Base-by-base conservation (phyloP, 345 rosid genomes). In the Eucalyptus pauciflora region DNA sequence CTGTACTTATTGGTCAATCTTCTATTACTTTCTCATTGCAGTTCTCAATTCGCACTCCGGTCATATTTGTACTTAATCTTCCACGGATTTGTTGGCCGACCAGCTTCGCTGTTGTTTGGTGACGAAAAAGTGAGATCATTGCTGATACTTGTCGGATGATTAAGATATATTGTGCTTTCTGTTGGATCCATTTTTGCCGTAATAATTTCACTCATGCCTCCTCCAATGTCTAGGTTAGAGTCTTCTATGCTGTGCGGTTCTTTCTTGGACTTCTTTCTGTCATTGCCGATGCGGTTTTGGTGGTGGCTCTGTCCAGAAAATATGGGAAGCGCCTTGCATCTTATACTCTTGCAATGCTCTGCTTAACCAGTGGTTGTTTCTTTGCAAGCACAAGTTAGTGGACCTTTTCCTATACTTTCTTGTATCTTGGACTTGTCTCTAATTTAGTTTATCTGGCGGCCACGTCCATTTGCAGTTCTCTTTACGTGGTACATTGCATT, bases 311-410 rank as follows among this genome's bases (percentile, higher is more conserved):
- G 88, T 97, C 99, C 24, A 94, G 97, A 89, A 98, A 93, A 91
- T 97, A 96, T 81, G 99, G 99, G 85, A 97, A 94, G 91, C 98
- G 99, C 51, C 92, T 98, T 60, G 99, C 97, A 76, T 94, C 99
- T 13, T 98, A 98, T 90, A 93, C 98, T 33, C 94, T 97, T 80
- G 99, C 99, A 13, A 98, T 97, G 99, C 96, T 98, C 33, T 97
- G 99, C 95, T 93, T 98, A 89, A 95, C 99, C 89, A 98, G 98
- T 87, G 99, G 99, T 41, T 98, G 99, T 90, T 98, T 98, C 98
- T 97, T 98, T 91, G 98, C 99, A 79, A 98, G 98, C 93, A 98
- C 99, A 88, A 97, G 99, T 97, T 89, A 96, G 99, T 94, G 62
- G 87, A 51, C 87, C 31, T 58, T 54, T 76, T 52, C 13, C 31